A percentile compares a stretch with the other conserved stretches of the same genome.
Conservation (phyloP, 1,139 yeast genomes). For the Diutina scorzettiae region DNA sequence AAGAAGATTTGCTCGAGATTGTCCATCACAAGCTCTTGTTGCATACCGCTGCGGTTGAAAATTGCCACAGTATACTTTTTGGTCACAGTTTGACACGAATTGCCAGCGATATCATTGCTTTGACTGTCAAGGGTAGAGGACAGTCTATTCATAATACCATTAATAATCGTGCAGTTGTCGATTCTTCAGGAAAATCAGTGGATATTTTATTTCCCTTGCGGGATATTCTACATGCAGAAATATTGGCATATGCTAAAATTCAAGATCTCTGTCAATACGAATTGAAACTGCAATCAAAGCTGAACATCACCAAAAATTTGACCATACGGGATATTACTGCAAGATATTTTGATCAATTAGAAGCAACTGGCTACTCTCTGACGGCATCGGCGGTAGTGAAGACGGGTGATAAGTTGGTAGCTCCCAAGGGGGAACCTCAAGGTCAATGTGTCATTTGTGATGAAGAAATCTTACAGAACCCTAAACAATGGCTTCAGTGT, state of each 20-base stretch:
- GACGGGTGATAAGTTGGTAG: conserved; percentile 70
- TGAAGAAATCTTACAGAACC: conserved; percentile 38
- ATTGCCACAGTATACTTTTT: conserved; percentile 47
- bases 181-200: conserved; percentile 18
- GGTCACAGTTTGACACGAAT: conserved; percentile 77
- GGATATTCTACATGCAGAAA: conserved; percentile 60
- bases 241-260: conserved; percentile 38
- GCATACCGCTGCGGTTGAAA: conserved; percentile 31
- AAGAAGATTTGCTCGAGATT: conserved; percentile 45
- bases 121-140: conserved; percentile 89
- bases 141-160: conserved; percentile 43
- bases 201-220: conserved; percentile 57
- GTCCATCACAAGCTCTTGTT: conserved; percentile 38
- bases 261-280: conserved; percentile 15
- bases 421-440: conserved; percentile 24
- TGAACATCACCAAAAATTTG: conserved; percentile 46
- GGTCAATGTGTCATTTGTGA: conserved; percentile 42
- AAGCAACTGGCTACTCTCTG: conserved; percentile 69
- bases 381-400: conserved; percentile 89
- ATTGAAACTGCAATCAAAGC: conserved; percentile 12
- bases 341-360: conserved; percentile 63
- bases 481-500: conserved; percentile 56
- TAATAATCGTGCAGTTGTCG: conserved; percentile 29
- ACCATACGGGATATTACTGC: conserved; percentile 72
- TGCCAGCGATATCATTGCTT: conserved; percentile 67